Evolutionary conservation across 495 filamentous ascomycete genomes (phyloP).

Genomic region (Arthonia radiata): DNA sequence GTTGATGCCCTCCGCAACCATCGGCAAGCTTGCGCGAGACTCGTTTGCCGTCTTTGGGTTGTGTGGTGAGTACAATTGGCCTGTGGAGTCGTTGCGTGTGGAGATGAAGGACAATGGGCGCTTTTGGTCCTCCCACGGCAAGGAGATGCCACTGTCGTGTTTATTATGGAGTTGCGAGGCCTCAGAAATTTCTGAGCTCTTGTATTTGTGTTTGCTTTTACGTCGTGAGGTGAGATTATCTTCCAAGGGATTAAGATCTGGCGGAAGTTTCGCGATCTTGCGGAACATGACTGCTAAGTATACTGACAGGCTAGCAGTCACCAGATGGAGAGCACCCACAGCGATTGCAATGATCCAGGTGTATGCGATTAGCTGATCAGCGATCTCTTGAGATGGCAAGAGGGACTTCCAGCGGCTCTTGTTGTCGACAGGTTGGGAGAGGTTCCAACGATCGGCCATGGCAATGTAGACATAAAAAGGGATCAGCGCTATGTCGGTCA

Average conservation of each 20-base stretch:
- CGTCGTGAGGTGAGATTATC: slow-evolving; percentile 59
- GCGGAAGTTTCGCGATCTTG: slow-evolving; percentile 53
- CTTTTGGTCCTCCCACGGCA: slow-evolving; percentile 25
- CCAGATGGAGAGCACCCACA: slow-evolving; percentile 37
- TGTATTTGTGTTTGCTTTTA: slow-evolving; percentile 32
- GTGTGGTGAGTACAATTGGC: slow-evolving; percentile 8
- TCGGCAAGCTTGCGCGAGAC: slow-evolving; percentile 3
- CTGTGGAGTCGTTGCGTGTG: slow-evolving; percentile 7
- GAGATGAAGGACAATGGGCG: slow-evolving; percentile 23
- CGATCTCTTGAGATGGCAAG: slow-evolving; percentile 22
- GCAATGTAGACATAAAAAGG: slow-evolving; percentile 57
- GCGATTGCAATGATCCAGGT: slow-evolving; percentile 37
- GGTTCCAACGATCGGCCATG: slow-evolving; percentile 34
- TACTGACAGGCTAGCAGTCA: slow-evolving; percentile 42
- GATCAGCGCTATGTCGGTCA: slow-evolving; percentile 44
- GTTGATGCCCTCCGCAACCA: slow-evolving; percentile 6
- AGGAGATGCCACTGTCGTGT: slow-evolving; percentile 19
- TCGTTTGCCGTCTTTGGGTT: slow-evolving; percentile 7
- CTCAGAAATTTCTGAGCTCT: slow-evolving; percentile 52
- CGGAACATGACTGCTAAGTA: slow-evolving; percentile 55
- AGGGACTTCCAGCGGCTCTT: no score
- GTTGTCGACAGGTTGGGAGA: no score
- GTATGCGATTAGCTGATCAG: slow-evolving; percentile 28
- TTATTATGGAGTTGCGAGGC: slow-evolving; percentile 20
- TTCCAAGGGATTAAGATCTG: slow-evolving; percentile 82